A percentile compares a stretch with the other conserved stretches of the same genome.
Evolutionary conservation across 106 monocot species (phyloP).

Genomic region (Iris macrosiphon): DNA sequence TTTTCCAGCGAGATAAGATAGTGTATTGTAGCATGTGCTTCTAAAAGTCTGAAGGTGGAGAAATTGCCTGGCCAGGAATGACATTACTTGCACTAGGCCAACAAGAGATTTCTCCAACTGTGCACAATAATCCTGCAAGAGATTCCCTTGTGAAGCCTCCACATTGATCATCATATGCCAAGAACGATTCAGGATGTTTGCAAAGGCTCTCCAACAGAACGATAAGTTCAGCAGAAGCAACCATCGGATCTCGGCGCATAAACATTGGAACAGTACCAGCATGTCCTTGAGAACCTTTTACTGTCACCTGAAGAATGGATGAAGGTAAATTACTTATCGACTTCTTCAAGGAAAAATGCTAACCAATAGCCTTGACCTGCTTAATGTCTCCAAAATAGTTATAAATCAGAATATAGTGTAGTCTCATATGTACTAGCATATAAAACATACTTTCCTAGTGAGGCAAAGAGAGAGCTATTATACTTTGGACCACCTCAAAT

Average conservation of each 20-base stretch:
- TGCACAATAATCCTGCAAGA: constrained; percentile 80
- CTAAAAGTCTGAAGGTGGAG: neutral
- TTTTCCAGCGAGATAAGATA: too few species aligned
- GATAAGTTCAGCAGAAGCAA: constrained; percentile 86
- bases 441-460: too few species aligned
- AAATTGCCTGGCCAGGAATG: constrained; percentile 85
- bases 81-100: constrained; percentile 99
- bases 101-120: constrained; percentile 78
- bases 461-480: too few species aligned
- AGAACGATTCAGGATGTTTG: constrained; percentile 58
- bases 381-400: too few species aligned
- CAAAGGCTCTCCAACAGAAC: constrained; percentile 70
- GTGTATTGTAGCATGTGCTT: too few species aligned
- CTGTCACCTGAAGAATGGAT: constrained; percentile 53
- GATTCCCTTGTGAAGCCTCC: constrained; percentile 49
- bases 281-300: constrained; percentile 84
- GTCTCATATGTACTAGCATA: too few species aligned
- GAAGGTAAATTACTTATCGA: neutral
- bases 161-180: constrained; percentile 43
- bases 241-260: constrained; percentile 91
- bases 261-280: constrained; percentile 96
- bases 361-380: too few species aligned
- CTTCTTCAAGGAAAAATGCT: neutral
- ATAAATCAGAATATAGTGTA: too few species aligned
- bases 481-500: too few species aligned